Conservation (phyloP, 495 filamentous ascomycete genomes). For the Penicillium manginii region DNA sequence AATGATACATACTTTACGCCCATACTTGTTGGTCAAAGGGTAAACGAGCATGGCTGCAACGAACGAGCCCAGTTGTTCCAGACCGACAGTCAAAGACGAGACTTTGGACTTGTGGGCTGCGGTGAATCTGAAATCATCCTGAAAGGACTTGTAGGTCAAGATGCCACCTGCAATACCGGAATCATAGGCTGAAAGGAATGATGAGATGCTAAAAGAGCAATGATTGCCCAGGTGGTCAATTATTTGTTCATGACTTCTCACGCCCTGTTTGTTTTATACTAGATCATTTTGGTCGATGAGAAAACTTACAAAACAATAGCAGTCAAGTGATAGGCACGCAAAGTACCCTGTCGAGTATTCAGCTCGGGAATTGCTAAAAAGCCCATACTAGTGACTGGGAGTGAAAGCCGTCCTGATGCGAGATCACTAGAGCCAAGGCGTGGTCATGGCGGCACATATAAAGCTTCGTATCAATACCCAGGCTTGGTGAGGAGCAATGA, state of each 20-base stretch:
- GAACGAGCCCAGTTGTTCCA: conserved; percentile 50
- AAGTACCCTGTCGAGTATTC: conserved; percentile 27
- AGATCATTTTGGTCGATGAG: neutral
- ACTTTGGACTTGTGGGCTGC: conserved; percentile 34
- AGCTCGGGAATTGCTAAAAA: conserved; percentile 25
- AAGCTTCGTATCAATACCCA: conserved; percentile 7
- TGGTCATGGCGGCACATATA: conserved; percentile 15
- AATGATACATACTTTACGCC: conserved; percentile 48
- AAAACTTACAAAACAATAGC: conserved; percentile 28
- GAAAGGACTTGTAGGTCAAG: conserved; percentile 41
- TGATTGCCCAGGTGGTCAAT: neutral
- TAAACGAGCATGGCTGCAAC: conserved; percentile 50
- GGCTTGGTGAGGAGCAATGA: conserved; percentile 15
- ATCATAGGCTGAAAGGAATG: conserved; percentile 44
- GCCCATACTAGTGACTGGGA: conserved; percentile 18
- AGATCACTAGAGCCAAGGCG: conserved; percentile 14
- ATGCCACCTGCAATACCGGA: conserved; percentile 42
- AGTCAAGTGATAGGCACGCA: conserved; percentile 31
- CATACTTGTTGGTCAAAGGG: conserved; percentile 48
- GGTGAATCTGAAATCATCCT: conserved; percentile 34
- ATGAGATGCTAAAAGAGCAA: conserved; percentile 20
- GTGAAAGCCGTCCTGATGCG: neutral
- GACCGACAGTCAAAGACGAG: conserved; percentile 47
- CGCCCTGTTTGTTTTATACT: neutral
- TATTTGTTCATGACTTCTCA: neutral